A percentile compares a stretch with the other conserved stretches of the same genome.
Conservation (phyloP, 768 basidiomycete species). For the Paxillus ammoniavirescens region DNA sequence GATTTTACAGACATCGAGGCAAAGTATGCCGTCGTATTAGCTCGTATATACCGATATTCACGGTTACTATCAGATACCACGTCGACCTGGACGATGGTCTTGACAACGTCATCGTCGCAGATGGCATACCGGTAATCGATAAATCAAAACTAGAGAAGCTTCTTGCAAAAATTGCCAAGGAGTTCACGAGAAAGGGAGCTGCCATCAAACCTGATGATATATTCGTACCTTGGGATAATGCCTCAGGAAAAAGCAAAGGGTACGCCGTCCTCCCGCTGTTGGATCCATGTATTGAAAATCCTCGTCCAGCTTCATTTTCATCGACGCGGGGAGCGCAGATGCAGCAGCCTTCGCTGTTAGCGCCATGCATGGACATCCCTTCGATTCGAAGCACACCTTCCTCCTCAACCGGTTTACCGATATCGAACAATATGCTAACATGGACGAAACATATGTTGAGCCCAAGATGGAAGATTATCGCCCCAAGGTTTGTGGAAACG, state of each 20-base stretch:
- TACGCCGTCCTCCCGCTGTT: constrained; percentile 34
- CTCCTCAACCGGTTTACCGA: constrained; percentile 86
- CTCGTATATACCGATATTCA: constrained; percentile 4
- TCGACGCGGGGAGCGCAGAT: constrained; percentile 71
- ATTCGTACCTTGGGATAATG: constrained; percentile 85
- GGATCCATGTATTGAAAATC: constrained; percentile 2
- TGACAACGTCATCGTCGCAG: constrained; percentile 90
- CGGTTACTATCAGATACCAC: constrained; percentile 61
- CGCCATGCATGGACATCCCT: constrained; percentile 73
- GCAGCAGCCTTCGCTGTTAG: constrained; percentile 68
- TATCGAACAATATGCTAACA: constrained; percentile 74
- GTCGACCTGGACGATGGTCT: constrained; percentile 82
- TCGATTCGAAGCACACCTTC: constrained; percentile 87
- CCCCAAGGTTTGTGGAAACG: constrained; percentile 53
- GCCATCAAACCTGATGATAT: constrained; percentile 76
- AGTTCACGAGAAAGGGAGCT: constrained; percentile 80
- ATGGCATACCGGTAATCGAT: constrained; percentile 90
- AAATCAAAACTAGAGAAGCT: constrained; percentile 81
- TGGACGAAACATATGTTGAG: constrained; percentile 79
- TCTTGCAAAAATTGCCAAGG: constrained; percentile 75
- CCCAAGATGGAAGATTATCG: constrained; percentile 71
- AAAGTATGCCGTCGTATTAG: constrained; percentile 50
- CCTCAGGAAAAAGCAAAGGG: constrained; percentile 89
- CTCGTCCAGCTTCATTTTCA: constrained; percentile 67
- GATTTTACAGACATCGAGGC: constrained; percentile 88